A percentile compares a stretch with the other conserved stretches of the same genome.
phyloP scores from a whole-genome alignment of 495 filamentous ascomycete genomes.

The Penicillium malachiteum region DNA sequence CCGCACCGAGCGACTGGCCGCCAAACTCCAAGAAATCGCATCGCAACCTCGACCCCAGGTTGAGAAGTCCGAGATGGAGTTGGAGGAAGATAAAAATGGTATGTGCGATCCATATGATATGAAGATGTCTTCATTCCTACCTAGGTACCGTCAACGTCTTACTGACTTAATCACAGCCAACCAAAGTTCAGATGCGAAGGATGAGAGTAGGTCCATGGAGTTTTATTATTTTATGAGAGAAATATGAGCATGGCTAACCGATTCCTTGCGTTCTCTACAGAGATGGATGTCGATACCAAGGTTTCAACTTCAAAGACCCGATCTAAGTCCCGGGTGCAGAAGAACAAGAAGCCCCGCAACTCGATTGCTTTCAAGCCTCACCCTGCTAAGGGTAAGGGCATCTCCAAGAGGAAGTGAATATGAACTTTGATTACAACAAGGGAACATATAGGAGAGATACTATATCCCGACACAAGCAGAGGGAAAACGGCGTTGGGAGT shows the following conservation, averaged over 20 bases:
- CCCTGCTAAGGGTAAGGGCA: constrained; percentile 28
- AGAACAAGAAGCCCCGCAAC: constrained; percentile 41
- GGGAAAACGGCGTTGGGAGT: constrained; percentile 19
- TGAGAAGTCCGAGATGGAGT: constrained; percentile 23
- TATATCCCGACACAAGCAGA: neutral
- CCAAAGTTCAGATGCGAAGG: constrained; percentile 16
- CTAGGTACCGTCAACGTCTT: neutral
- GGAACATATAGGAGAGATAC: too few relatives aligned
- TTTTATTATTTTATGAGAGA: neutral
- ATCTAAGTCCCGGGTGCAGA: constrained; percentile 37
- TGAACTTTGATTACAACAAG: too few relatives aligned
- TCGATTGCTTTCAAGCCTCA: constrained; percentile 44
- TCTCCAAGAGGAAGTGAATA: constrained; percentile 33
- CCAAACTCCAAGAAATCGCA: constrained; percentile 74
- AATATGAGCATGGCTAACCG: neutral
- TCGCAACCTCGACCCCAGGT: constrained; percentile 54
- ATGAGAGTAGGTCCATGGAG: constrained; percentile 17
- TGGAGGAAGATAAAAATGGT: constrained; percentile 26
- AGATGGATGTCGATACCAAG: constrained; percentile 39
- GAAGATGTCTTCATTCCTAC: neutral
- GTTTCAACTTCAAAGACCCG: constrained; percentile 19
- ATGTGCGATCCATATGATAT: constrained; percentile 17
- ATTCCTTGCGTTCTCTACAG: too few relatives aligned
- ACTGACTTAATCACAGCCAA: constrained; percentile 13
- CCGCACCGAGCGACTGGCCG: constrained; percentile 72